A percentile compares a stretch with the other conserved stretches of the same genome.
These are phyloP conservation scores for Adansonia madagascariensis DNA, from an alignment of 441 rosid species.

Conservation along the genomic window DNA sequence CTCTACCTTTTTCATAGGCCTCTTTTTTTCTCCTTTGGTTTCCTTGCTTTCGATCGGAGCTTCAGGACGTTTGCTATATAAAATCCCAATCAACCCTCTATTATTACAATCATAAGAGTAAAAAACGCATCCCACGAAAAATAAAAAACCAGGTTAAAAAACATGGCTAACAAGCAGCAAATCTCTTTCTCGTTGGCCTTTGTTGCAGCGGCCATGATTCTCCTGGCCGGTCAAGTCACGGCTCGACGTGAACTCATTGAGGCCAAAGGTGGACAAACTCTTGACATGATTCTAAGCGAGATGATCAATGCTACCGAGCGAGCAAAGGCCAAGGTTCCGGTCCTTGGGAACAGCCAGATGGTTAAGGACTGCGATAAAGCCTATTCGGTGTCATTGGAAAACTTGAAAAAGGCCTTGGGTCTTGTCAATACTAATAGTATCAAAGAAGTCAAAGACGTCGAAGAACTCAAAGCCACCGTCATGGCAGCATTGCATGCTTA, in stretches of 20 bases:
- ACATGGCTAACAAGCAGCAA: slow-evolving; percentile 14
- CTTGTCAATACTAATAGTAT: not conserved
- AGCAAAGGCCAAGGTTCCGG: not conserved
- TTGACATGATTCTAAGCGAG: not conserved
- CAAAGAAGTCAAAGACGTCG: not conserved
- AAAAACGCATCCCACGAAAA: not conserved
- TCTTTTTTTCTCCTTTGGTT: not conserved
- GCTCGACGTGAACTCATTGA: not conserved
- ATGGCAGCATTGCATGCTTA: not conserved
- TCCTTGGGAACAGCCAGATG: slow-evolving; percentile 7
- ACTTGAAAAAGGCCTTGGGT: slow-evolving; percentile 16
- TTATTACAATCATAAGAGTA: not conserved
- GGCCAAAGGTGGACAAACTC: too few species aligned
- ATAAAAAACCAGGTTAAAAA: not conserved
- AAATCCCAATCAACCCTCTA: not conserved
- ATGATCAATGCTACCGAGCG: not conserved
- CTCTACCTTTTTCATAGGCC: not conserved
- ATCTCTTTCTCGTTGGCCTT: slow-evolving; percentile 28
- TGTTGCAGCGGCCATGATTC: slow-evolving; percentile 30
- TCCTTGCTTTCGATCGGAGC: not conserved
- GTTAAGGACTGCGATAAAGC: not conserved
- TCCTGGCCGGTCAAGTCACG: slow-evolving; percentile 21
- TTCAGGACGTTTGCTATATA: not conserved
- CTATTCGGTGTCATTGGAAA: not conserved
- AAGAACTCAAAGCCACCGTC: not conserved